Conservation (phyloP, 305 asterid species). For the Fraxinus latifolia region DNA sequence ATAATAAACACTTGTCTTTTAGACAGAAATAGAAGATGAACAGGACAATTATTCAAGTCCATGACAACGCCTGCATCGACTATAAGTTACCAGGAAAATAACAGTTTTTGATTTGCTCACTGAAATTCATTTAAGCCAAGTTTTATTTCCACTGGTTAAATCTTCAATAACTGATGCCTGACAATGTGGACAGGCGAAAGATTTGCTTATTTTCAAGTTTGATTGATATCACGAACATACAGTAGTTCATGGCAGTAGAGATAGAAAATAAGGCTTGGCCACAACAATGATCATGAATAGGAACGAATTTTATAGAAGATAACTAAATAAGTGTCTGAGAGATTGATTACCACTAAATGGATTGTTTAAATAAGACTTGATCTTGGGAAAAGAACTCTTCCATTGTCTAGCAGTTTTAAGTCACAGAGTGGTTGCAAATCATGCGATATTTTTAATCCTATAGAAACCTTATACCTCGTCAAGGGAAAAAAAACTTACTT, state of each 20-base stretch:
- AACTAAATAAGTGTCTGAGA: background rate
- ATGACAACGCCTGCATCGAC: too few relatives aligned
- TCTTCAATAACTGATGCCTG: background rate
- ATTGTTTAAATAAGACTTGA: background rate
- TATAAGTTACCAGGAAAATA: background rate
- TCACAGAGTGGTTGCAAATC: background rate
- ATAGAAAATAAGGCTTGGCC: background rate
- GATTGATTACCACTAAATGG: background rate
- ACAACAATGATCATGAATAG: background rate
- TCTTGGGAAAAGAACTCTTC: background rate
- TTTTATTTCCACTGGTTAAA: background rate
- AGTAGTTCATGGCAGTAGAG: background rate
- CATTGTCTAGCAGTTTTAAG: background rate
- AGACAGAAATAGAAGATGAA: background rate
- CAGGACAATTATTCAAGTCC: too few relatives aligned
- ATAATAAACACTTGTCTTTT: background rate
- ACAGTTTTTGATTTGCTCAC: background rate
- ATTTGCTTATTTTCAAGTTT: background rate
- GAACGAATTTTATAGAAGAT: conserved; percentile 4
- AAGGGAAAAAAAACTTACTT: background rate
- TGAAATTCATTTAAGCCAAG: background rate
- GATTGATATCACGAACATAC: background rate
- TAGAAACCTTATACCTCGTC: background rate
- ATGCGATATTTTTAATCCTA: background rate
- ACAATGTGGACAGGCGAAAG: background rate